phyloP scores from a whole-genome alignment of 176 grass and related monocot species.

The Metroxylon sagu region DNA sequence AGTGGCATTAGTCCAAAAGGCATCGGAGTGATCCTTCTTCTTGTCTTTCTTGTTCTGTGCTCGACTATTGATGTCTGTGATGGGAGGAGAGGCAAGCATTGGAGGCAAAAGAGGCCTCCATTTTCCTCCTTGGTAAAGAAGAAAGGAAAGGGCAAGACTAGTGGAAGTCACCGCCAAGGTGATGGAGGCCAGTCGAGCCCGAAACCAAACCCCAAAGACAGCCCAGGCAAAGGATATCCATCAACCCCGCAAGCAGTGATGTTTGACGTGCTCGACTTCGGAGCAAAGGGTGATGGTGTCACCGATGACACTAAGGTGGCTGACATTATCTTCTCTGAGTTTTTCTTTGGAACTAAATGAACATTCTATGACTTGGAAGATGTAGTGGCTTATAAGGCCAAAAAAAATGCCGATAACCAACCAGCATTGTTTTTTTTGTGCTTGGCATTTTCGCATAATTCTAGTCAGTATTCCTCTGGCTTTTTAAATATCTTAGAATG shows the following conservation, averaged over 20 bases:
- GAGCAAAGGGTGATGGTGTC: slow-evolving; percentile 77
- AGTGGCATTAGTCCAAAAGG: slow-evolving; percentile 55
- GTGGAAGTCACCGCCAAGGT: slow-evolving; percentile 7
- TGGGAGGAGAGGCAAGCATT: slow-evolving; percentile 79
- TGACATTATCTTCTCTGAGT: slow-evolving; percentile 8
- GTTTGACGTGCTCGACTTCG: slow-evolving; percentile 87
- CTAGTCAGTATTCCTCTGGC: too few relatives aligned
- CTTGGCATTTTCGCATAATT: too few relatives aligned
- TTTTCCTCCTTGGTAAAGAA: slow-evolving; percentile 46
- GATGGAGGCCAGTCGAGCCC: too few relatives aligned
- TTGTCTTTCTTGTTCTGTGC: slow-evolving; percentile 65
- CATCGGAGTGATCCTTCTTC: slow-evolving; percentile 54
- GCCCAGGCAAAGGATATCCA: slow-evolving; percentile 1
- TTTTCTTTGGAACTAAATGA: too few relatives aligned
- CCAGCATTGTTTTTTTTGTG: too few relatives aligned
- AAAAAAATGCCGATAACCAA: too few relatives aligned
- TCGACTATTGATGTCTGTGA: slow-evolving; percentile 66
- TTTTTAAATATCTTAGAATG: too few relatives aligned
- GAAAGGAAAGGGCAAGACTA: slow-evolving; percentile 59
- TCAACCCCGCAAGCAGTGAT: slow-evolving; percentile 26
- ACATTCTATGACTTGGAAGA: too few relatives aligned
- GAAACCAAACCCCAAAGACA: too few relatives aligned
- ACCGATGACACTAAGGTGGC: slow-evolving; percentile 81
- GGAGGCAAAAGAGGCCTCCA: slow-evolving; percentile 42
- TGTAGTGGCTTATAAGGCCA: too few relatives aligned